Evolutionary conservation across 225 moss, liverwort and hornwort species (phyloP), one percentile per base, ranked within the genome.

Genomic region (Anthoceros angustus): DNA sequence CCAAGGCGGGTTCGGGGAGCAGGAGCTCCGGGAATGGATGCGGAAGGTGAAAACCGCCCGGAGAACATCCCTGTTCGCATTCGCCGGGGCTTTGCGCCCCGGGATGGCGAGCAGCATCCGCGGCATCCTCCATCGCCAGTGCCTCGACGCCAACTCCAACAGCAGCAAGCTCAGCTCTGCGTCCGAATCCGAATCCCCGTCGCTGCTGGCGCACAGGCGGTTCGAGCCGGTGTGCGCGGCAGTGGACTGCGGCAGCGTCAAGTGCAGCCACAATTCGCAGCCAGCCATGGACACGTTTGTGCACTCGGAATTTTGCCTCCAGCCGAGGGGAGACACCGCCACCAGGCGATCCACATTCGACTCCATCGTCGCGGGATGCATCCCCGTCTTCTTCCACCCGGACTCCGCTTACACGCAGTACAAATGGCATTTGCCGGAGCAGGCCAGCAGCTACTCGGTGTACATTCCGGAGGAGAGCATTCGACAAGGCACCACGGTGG

Each of bases 261-360:
- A 74, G 10, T 98, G 92, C 25, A 68, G 68, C 48, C 50, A 61
- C 41, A 80, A 77, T 25, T 91, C 92, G 11, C 84, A 87, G 63
- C 71, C 69, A 0, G 69, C 87, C 18, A 81, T 82, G 32, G 72
- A 69, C 12, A 67, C 82, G 32, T 71, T 82, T 6, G 42, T 98
- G 6, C 72, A 75, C 4, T 84, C 88, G 0, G 74, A 79, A 5
- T 98, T 92, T 74, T 98, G 95, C 63, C 76, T 98, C 64, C 92
- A 98, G 62, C 95, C 95, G 2, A 80, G 86, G 0, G 95, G 95
- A 0, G 95, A 98, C 42, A 86, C 85, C 39, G 77, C 95, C 62
- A 98, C 95, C 0, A 76, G 95, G 21, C 88, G 89, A 55, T 88
- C 82, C 1, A 73, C 86, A 21, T 98, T 98, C 69, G 95, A 98